Base-by-base conservation (phyloP, 78 protist species). In the Chrysochromulina parva region DNA sequence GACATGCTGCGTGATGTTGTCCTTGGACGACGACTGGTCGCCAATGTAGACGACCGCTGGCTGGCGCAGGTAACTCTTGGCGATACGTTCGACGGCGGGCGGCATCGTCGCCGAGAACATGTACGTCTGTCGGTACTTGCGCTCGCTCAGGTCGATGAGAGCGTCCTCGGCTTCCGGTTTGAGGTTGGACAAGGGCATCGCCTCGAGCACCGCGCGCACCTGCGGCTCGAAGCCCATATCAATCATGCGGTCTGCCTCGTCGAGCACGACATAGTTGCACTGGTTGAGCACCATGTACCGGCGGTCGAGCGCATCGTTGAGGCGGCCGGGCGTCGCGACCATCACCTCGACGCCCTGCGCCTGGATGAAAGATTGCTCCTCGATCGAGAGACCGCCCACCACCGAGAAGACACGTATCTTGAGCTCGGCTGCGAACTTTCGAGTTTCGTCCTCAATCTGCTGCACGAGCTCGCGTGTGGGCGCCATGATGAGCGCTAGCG, bases 321-420 rank as follows among this genome's bases (percentile, higher is more conserved):
- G 90, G 22, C 99, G 95, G 52, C 99, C 99, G 11, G 99, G 99
- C 1, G 99, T 98, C 57, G 98, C 99, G 53, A 97, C 97, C 20
- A 97, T 66, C 54, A 47, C 28, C 74, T 98, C 97, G 28, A 59
- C 92, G n/a, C 96, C 67, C 24, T 66, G 54, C 19, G 1, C 2
- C 4, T 1, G 13, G 48, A 50, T 20, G 58, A 66, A 48, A 20
- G 59, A 55, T 55, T 55, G 67, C 88, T 84, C 66, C 71, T 59
- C 78, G 58, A 88, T 73, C 50, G 59, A 52, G 38, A 88, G 26
- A 73, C 87, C 87, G 59, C 87, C 87, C n/a, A 81, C 87, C 54
- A 81, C 13, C n/a, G 87, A 81, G 87, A 47, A 73, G 53, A 73
- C 84, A 38, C 88, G 65, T 50, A 78, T 48, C 54, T 20, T 38